phyloP scores from a whole-genome alignment of 2,329 filamentous ascomycete species.

The Fusarium sororula region DNA sequence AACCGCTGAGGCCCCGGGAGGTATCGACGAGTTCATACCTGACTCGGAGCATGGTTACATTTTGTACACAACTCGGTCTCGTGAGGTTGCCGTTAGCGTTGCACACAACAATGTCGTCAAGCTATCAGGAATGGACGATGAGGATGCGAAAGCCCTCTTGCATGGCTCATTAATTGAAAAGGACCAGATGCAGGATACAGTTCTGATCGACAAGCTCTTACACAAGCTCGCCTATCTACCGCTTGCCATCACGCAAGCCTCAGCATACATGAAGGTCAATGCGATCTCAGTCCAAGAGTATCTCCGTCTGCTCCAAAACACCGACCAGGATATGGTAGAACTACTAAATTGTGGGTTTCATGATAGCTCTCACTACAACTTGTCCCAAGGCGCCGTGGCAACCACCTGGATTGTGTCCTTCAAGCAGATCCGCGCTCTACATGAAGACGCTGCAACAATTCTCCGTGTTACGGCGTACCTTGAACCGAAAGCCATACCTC shows the following conservation, averaged over 20 bases:
- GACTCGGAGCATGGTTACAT: conserved; percentile 44
- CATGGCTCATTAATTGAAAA: conserved; percentile 15
- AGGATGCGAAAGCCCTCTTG: conserved; percentile 39
- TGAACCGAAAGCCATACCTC: conserved; percentile 50
- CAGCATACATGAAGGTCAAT: conserved; percentile 51
- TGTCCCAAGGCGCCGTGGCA: conserved; percentile 48
- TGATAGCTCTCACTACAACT: conserved; percentile 41
- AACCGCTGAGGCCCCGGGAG: conserved; percentile 13
- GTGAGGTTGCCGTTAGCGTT: conserved; percentile 26
- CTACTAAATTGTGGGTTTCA: conserved; percentile 45
- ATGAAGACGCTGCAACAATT: conserved; percentile 44
- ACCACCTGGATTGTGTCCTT: conserved; percentile 55
- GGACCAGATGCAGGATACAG: fast-evolving
- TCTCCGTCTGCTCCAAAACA: conserved; percentile 44
- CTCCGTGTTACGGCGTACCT: conserved; percentile 51
- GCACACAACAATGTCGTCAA: background rate
- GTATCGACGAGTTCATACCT: conserved; percentile 36
- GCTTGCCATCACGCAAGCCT: conserved; percentile 51
- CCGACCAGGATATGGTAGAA: conserved; percentile 39
- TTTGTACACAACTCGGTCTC: conserved; percentile 51
- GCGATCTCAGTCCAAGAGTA: conserved; percentile 44
- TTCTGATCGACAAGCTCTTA: conserved; percentile 28
- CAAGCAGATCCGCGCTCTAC: conserved; percentile 45
- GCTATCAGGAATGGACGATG: background rate
- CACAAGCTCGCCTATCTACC: conserved; percentile 47